Base-by-base conservation (phyloP, 176 grass and related monocot species). In the Puya raimondii region DNA sequence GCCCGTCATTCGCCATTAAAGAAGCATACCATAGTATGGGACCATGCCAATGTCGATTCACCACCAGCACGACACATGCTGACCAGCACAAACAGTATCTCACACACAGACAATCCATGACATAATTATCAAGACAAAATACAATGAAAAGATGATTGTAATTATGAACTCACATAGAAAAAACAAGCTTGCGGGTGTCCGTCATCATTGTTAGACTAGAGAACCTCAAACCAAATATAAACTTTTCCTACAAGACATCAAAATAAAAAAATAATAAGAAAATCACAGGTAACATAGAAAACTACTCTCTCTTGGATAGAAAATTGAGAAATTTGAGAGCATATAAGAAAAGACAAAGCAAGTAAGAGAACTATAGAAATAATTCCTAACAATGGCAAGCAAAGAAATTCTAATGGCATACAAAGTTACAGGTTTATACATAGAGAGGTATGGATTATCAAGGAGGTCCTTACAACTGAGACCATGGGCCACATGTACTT, bases 141-240 rank as follows among this genome's bases (percentile, higher is more conserved):
- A 76, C 56, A 64, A 67, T 29, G 47, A 77, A 72, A 83, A 10
- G 9, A 11, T 18, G 47, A 58, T 33, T 50, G 52, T 50, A 67
- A 23, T 56, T 64, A 51, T 23, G 71, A 81, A 86, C 81, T 74
- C 85, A 96, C 84, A 81, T 79, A 58, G 86, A 51, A 71, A 90
- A 90, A 83, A 65, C 90, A 68, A 85, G 93, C 79, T 83, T 97
- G 70, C 76, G 77, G 15, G 77, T 83, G 63, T 97, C 93, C 68
- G 88, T 96, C 85, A 79, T 83, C 83, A 92, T 73, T 71, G 86
- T 90, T 53, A 97, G 84, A 72, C 84, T 97, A 50, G 77, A 87
- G 71, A 92, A 85, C 74, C 76, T 84, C 82, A 97, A 87, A 64
- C 93, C 89, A 85, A 90, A 85, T 70, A 90, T 65, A 63, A 92